These are phyloP conservation scores for Recurvomyces mirabilis DNA, from an alignment of 495 filamentous ascomycete genomes.

Conservation along the genomic window DNA sequence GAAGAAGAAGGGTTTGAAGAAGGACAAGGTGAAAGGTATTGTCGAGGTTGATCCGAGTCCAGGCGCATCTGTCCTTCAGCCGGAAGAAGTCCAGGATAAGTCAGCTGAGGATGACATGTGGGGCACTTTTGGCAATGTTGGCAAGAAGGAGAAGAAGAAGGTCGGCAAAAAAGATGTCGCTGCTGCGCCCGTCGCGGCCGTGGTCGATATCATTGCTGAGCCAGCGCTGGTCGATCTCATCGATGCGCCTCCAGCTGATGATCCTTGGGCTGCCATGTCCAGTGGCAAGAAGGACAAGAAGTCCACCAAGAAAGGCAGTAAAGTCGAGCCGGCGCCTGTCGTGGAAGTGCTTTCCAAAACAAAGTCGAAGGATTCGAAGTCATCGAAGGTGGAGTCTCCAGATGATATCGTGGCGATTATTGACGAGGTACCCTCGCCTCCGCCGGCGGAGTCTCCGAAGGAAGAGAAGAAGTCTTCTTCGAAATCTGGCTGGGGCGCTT, in stretches of 20 bases:
- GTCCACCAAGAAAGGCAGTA: constrained; percentile 20
- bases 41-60: constrained; percentile 19
- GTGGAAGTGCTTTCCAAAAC: constrained; percentile 13
- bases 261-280: constrained; percentile 11
- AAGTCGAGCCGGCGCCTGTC: constrained; percentile 5
- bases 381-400: constrained; percentile 1
- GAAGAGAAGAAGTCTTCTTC: constrained; percentile 16
- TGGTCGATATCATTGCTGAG: constrained; percentile 7
- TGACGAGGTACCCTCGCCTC: constrained; percentile 9
- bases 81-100: constrained; percentile 22
- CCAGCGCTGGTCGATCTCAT: constrained; percentile 12
- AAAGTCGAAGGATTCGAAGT: constrained; percentile 22
- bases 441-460: constrained; percentile 6
- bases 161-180: constrained; percentile 25
- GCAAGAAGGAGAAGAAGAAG: constrained; percentile 26
- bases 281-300: constrained; percentile 20
- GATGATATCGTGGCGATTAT: constrained; percentile 18
- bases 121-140: constrained; percentile 16
- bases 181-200: constrained; percentile 26
- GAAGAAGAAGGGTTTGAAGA: constrained; percentile 34
- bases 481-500: constrained; percentile 9
- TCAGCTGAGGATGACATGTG: constrained; percentile 20
- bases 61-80: constrained; percentile 11
- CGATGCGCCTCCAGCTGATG: constrained; percentile 22
- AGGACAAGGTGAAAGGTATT: constrained; percentile 21